phyloP scores from a whole-genome alignment of 371 early-diverging fungal species.

The Parasitella parasitica region DNA sequence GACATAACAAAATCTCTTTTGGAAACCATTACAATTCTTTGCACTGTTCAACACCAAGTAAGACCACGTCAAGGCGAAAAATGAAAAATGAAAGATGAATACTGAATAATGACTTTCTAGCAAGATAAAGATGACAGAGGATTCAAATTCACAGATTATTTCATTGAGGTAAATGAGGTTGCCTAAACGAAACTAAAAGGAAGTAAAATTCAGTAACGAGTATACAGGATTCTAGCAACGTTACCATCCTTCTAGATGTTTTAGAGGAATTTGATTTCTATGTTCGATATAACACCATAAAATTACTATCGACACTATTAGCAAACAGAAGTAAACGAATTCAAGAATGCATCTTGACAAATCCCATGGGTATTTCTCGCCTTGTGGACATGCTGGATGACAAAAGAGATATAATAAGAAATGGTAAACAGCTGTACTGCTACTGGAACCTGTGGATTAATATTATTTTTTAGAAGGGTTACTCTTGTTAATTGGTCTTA shows the following conservation, averaged over 20 bases:
- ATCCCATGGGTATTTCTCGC: conserved; percentile 88
- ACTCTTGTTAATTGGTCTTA: conserved; percentile 84
- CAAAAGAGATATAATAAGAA: conserved; percentile 90
- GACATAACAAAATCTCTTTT: conserved; percentile 82
- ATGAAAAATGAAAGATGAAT: background rate
- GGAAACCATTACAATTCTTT: conserved; percentile 82
- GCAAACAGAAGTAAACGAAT: conserved; percentile 66
- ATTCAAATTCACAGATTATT: conserved; percentile 49
- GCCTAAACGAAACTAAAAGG: background rate
- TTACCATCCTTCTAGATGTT: conserved; percentile 78
- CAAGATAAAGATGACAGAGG: conserved; percentile 41
- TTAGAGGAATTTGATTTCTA: conserved; percentile 92
- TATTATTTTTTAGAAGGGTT: conserved; percentile 73
- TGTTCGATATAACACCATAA: conserved; percentile 86
- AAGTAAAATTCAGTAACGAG: background rate
- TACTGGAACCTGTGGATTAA: background rate
- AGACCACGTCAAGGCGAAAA: background rate
- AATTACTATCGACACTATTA: conserved; percentile 77
- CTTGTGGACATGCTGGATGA: conserved; percentile 93
- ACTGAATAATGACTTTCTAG: conserved; percentile 13
- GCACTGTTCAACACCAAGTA: conserved; percentile 54
- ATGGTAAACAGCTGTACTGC: conserved; percentile 57
- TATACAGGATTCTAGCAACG: conserved; percentile 71
- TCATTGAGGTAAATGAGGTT: conserved; percentile 45
- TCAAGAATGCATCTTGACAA: conserved; percentile 84